Percentiles rank a stretch among this genome's conserved stretches.
Evolutionary conservation across 345 rosid genomes (phyloP).

Genomic region (Eutrema heterophyllum): DNA sequence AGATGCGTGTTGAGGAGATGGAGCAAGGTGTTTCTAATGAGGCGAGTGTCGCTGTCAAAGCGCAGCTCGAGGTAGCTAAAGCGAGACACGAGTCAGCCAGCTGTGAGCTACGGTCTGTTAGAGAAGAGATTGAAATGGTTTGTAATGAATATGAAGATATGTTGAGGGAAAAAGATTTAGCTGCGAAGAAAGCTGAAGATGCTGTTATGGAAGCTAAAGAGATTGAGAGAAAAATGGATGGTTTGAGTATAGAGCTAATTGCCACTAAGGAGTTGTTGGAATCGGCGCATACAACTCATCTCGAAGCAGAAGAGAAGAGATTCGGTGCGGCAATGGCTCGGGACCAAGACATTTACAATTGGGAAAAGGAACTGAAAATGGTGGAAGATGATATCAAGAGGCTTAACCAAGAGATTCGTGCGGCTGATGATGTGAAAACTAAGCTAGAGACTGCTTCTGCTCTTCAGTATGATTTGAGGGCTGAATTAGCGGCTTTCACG

Average conservation of each 20-base stretch:
- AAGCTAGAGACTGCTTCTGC: conserved; percentile 68
- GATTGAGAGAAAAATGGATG: conserved; percentile 77
- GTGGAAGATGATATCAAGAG: conserved; percentile 77
- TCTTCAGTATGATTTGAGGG: conserved; percentile 61
- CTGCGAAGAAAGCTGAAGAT: conserved; percentile 62
- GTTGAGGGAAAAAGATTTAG: conserved; percentile 54
- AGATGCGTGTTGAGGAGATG: conserved; percentile 86
- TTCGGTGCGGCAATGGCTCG: conserved; percentile 73
- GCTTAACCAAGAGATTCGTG: conserved; percentile 61
- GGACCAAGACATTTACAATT: conserved; percentile 69
- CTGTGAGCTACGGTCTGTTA: conserved; percentile 59
- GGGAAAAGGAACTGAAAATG: conserved; percentile 89
- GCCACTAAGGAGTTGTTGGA: conserved; percentile 79
- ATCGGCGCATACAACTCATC: conserved; percentile 80
- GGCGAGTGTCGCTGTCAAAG: conserved; percentile 82
- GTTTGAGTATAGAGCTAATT: conserved; percentile 78
- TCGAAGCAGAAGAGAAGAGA: conserved; percentile 89
- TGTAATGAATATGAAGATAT: conserved; percentile 52
- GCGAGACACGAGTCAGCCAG: conserved; percentile 65
- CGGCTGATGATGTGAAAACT: conserved; percentile 62
- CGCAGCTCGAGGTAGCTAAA: conserved; percentile 90
- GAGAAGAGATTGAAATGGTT: conserved; percentile 60
- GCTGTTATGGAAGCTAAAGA: conserved; percentile 66
- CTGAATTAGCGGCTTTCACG: conserved; percentile 63
- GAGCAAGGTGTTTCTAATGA: conserved; percentile 86